Evolutionary conservation across 768 basidiomycete genomes (phyloP), one percentile per base, ranked within the genome.

Genomic region (Mycena venus): DNA sequence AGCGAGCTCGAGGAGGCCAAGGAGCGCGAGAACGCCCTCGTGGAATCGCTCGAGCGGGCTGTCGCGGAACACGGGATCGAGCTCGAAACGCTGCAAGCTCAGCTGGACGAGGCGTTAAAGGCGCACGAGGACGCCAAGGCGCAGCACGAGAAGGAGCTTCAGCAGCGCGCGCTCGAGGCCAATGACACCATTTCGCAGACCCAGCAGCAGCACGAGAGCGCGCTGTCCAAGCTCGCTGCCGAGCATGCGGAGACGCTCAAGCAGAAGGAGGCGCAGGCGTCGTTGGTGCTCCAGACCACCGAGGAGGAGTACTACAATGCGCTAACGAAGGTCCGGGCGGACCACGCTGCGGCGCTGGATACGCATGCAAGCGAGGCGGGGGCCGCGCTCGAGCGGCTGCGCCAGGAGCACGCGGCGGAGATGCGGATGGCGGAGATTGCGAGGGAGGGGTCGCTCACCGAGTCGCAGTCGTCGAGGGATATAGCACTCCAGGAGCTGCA

Each of bases 221-320:
- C 84, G 8, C 49, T 94, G 14, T 81, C 83, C 32, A 90, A 89
- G 80, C 80, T 88, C 29, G 79, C 81, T 19, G 83, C 85, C 1
- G 92, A 91, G 63, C 92, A 95, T 77, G 84, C 87, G 17, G 89
- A 89, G 63, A 77, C 81, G 12, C 80, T 92, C 72, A 92, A 91
- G 82, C 86, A 88, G 80, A 91, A 90, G 80, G 92, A 93, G 51
- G 91, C 91, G 14, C 87, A 90, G 73, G 83, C 90, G 31, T 87
- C 90, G 8, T 84, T 88, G 15, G 84, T 87, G 47, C 87, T 95
- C 17, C 91, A 91, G 73, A 89, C 87, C 63, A 95, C 93, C 8
- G 93, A 94, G 78, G 94, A 93, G 78, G 93, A 95, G 79, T 95
- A 95, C 78, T 95, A 95, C 80, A 92, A 95, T 70, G 91, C 91